A percentile compares a stretch with the other conserved stretches of the same genome.
phyloP scores from a whole-genome alignment of 805 yeast species.

The Nakazawaea molendinolei region DNA sequence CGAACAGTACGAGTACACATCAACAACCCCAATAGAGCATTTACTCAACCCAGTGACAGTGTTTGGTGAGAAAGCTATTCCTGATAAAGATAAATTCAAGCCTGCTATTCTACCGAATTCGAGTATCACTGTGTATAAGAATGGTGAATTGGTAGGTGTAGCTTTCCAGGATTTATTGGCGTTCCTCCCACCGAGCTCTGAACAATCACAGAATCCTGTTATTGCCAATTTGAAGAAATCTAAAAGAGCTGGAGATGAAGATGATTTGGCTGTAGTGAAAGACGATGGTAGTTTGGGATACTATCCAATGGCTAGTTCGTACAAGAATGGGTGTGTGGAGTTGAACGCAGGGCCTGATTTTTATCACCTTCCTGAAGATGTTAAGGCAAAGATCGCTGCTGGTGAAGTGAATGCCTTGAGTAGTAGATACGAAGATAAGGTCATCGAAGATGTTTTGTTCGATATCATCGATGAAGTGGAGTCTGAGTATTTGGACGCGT shows the following conservation, averaged over 20 bases:
- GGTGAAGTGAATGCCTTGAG: slow-evolving; percentile 42
- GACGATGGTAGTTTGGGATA: slow-evolving; percentile 90
- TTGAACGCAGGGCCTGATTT: slow-evolving; percentile 67
- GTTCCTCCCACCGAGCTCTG: slow-evolving; percentile 75
- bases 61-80: slow-evolving; percentile 60
- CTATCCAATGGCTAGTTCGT: slow-evolving; percentile 84
- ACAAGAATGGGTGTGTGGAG: slow-evolving; percentile 67
- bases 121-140: slow-evolving; percentile 61
- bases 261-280: slow-evolving; percentile 23
- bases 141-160: slow-evolving; percentile 63
- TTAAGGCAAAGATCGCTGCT: slow-evolving; percentile 18
- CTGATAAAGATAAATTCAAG: slow-evolving; percentile 39
- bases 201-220: slow-evolving; percentile 31
- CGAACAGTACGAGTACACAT: slow-evolving; percentile 77
- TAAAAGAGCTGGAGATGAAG: slow-evolving; percentile 8
- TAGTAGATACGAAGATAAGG: slow-evolving; percentile 57
- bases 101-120: slow-evolving; percentile 52
- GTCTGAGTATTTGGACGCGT: slow-evolving; percentile 44
- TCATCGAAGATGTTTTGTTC: slow-evolving; percentile 76
- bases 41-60: slow-evolving; percentile 65
- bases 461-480: slow-evolving; percentile 84
- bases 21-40: slow-evolving; percentile 67
- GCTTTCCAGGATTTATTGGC: slow-evolving; percentile 65
- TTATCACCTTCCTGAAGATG: slow-evolving; percentile 33
- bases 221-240: slow-evolving; percentile 15